phyloP scores from a whole-genome alignment of 2,329 filamentous ascomycete genomes.

The Nigrograna mackinnonii region DNA sequence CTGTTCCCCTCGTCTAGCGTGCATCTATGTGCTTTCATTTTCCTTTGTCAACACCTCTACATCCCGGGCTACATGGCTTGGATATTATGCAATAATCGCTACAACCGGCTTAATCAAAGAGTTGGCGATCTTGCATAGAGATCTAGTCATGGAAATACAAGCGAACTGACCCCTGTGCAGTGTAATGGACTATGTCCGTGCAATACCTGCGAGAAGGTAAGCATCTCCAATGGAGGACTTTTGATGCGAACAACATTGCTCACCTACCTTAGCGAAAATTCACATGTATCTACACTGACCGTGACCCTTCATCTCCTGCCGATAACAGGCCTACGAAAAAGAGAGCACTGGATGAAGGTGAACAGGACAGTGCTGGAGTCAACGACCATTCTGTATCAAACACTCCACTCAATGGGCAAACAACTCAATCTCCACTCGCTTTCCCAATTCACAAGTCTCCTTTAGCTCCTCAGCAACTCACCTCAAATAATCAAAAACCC shows the following conservation, averaged over 20 bases:
- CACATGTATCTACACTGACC: slow-evolving; percentile 42
- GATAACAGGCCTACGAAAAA: slow-evolving; percentile 43
- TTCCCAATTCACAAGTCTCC: slow-evolving; percentile 20
- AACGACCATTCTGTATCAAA: slow-evolving; percentile 24
- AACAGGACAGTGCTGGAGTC: slow-evolving; percentile 15
- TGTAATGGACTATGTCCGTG: slow-evolving; percentile 64
- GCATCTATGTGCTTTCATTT: no score
- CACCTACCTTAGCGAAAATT: slow-evolving; percentile 42
- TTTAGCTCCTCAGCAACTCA: background rate
- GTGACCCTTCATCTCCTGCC: slow-evolving; percentile 36
- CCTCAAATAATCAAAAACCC: slow-evolving; percentile 9
- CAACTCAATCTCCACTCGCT: slow-evolving; percentile 21
- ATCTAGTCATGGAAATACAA: no score
- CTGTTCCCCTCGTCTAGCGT: no score
- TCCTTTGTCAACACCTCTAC: no score
- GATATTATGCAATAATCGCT: no score
- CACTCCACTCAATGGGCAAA: slow-evolving; percentile 23
- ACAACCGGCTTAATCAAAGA: no score
- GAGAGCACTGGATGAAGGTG: slow-evolving; percentile 26
- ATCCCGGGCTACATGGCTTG: no score
- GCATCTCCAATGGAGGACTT: slow-evolving; percentile 4
- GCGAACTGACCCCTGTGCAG: slow-evolving; percentile 41
- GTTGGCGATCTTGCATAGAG: no score
- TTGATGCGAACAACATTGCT: slow-evolving; percentile 10
- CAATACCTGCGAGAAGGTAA: slow-evolving; percentile 61